Evolutionary conservation across 2,329 filamentous ascomycete species (phyloP).

Genomic region (Orbilia ellipsospora): DNA sequence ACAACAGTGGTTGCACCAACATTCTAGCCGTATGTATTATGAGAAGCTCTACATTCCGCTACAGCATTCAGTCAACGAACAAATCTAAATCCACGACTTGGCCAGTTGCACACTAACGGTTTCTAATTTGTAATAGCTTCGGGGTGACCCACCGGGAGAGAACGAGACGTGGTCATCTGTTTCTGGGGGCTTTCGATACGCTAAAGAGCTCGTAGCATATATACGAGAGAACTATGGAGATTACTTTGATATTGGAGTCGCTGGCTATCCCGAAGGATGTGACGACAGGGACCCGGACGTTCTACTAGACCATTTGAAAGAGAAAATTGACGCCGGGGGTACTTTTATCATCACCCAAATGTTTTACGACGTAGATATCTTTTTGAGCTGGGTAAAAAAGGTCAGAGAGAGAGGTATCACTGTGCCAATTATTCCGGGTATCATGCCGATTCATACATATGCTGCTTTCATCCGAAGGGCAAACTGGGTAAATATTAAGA

Average conservation of each 20-base stretch:
- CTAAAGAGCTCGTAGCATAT: slow-evolving; percentile 87
- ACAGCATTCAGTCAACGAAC: no score
- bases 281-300: slow-evolving; percentile 91
- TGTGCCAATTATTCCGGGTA: slow-evolving; percentile 84
- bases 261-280: slow-evolving; percentile 93
- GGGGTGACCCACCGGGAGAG: slow-evolving; percentile 92
- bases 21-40: slow-evolving; percentile 76
- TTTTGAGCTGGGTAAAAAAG: slow-evolving; percentile 87
- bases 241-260: slow-evolving; percentile 97
- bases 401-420: slow-evolving; percentile 86
- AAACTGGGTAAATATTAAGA: slow-evolving; percentile 86
- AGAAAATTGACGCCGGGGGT: slow-evolving; percentile 94
- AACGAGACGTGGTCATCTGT: slow-evolving; percentile 92
- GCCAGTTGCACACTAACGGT: no score
- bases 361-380: slow-evolving; percentile 98
- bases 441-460: slow-evolving; percentile 95
- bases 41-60: no score
- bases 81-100: no score
- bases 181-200: slow-evolving; percentile 88
- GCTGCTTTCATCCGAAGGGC: slow-evolving; percentile 89
- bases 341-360: slow-evolving; percentile 98
- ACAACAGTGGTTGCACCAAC: slow-evolving; percentile 96
- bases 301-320: slow-evolving; percentile 90
- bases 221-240: slow-evolving; percentile 82
- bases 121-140: slow-evolving; percentile 68